A percentile compares a stretch with the other conserved stretches of the same genome.
phyloP scores from a whole-genome alignment of 2,329 filamentous ascomycete species.

The Hansfordia pulvinata region DNA sequence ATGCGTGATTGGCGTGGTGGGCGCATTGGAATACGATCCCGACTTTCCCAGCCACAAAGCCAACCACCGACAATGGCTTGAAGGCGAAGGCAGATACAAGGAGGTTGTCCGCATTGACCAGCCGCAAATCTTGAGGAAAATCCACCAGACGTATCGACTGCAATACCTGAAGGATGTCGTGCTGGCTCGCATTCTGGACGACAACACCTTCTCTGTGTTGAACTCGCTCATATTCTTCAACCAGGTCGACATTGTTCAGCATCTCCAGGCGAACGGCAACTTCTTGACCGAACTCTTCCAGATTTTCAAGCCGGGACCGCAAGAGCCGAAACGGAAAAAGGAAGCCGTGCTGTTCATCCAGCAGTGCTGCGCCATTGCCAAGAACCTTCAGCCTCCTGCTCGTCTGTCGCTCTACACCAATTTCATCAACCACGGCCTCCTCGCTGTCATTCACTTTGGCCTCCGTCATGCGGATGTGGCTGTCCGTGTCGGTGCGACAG shows the following conservation, averaged over 20 bases:
- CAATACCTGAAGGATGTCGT: conserved; percentile 99
- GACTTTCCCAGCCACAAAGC: conserved; percentile 97
- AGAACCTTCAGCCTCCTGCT: conserved; percentile 77
- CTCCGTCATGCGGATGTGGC: conserved; percentile 72
- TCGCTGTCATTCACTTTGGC: conserved; percentile 84
- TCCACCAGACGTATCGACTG: conserved; percentile 88
- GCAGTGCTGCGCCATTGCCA: conserved; percentile 87
- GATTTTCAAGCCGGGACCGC: conserved; percentile 59
- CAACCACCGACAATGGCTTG: conserved; percentile 87
- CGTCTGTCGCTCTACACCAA: conserved; percentile 78
- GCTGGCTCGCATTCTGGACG: conserved; percentile 86
- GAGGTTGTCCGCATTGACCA: conserved; percentile 92
- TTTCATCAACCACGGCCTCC: conserved; percentile 75
- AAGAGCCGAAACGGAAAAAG: conserved; percentile 64
- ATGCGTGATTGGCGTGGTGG: conserved; percentile 81
- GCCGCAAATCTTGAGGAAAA: conserved; percentile 68
- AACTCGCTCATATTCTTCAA: conserved; percentile 99
- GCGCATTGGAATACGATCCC: conserved; percentile 92
- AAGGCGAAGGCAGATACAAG: conserved; percentile 81
- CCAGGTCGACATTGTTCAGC: conserved; percentile 93
- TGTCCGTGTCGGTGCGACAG: conserved; percentile 82
- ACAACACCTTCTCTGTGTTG: conserved; percentile 92
- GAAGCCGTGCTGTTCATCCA: conserved; percentile 94
- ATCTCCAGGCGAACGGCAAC: conserved; percentile 67
- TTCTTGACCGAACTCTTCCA: conserved; percentile 81